These are phyloP conservation scores for Persicaria tinctoria DNA, from an alignment of 148 eudicot species.

Conservation along the genomic window DNA sequence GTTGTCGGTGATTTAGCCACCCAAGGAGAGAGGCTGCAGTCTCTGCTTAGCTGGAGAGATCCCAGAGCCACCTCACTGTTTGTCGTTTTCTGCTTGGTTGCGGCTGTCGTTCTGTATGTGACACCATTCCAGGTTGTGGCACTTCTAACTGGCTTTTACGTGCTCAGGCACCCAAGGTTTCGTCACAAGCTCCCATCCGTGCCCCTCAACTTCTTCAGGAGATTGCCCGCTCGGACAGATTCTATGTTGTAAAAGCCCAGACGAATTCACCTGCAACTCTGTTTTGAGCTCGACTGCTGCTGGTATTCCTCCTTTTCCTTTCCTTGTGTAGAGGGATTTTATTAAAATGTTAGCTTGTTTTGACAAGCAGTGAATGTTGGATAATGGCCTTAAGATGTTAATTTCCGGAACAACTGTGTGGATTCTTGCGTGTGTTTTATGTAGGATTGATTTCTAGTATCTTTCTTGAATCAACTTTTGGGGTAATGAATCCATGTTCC, in stretches of 20 bases:
- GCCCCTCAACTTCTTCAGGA: constrained; percentile 50
- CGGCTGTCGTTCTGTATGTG: constrained; percentile 44
- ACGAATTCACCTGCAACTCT: not conserved
- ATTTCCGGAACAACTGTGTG: not conserved
- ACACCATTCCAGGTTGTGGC: constrained; percentile 52
- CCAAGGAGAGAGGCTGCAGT: constrained; percentile 53
- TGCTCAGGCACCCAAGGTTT: constrained; percentile 52
- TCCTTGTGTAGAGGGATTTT: not conserved
- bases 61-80: constrained; percentile 53
- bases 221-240: not conserved
- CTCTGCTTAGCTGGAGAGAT: constrained; percentile 52
- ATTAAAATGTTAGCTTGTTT: not conserved
- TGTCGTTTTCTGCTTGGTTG: constrained; percentile 44
- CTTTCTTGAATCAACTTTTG: too few relatives aligned
- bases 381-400: not conserved
- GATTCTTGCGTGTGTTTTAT: too few relatives aligned
- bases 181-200: constrained; percentile 51
- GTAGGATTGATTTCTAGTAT: too few relatives aligned
- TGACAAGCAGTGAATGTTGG: not conserved
- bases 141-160: constrained; percentile 40
- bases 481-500: too few relatives aligned
- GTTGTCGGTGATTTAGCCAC: constrained; percentile 56
- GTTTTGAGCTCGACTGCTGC: not conserved
- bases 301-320: not conserved
- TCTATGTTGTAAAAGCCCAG: not conserved